Evolutionary conservation across 1,139 yeast species (phyloP), one percentile per base, ranked within the genome.

Genomic region (Geotrichum carabidarum): DNA sequence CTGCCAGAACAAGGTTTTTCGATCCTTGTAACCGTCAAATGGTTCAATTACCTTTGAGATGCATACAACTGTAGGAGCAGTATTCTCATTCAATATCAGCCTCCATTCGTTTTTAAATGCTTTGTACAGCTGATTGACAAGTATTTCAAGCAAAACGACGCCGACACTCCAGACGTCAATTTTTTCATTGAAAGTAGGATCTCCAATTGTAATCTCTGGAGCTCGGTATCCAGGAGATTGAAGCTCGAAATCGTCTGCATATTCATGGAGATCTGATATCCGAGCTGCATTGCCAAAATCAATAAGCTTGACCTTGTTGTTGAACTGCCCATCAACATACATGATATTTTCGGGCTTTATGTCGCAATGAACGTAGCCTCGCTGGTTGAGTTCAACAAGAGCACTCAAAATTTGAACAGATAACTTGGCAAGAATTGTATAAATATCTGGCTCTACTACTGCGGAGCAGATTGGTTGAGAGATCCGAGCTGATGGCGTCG

Each of bases 301-400:
- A 18, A 64, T 59, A 6, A 64, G 45, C 50, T 63, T 63, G 47
- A 64, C 50, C 35, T 56, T 58, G 41, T 48, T 48, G 14, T 41
- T 42, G 17, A 38, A 48, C 38, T 53, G 55, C 27, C 60, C 57
- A 17, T 51, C 50, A 14, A 47, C 56, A 47, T 60, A 64, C 76
- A 87, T 71, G 42, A 87, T 78, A 66, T 87, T 87, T 67, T 87
- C 95, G 1, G 95, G 95, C 68, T 87, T 86, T 60, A 87, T 76
- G 67, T 87, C 95, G 69, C 95, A 86, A 65, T 87, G 95, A 60
- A 78, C 86, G 8, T 85, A 78, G 37, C 80, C 78, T 44, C 75
- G 73, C 8, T 76, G 71, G 59, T 83, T 83, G 14, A 63, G 52
- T 32, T 62, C 65, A 11, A 54, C 58, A 18, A 64, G 51, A 9